Evolutionary conservation across 2,329 filamentous ascomycete genomes (phyloP), one percentile per base, ranked within the genome.

Genomic region (Diaporthe ilicicola): DNA sequence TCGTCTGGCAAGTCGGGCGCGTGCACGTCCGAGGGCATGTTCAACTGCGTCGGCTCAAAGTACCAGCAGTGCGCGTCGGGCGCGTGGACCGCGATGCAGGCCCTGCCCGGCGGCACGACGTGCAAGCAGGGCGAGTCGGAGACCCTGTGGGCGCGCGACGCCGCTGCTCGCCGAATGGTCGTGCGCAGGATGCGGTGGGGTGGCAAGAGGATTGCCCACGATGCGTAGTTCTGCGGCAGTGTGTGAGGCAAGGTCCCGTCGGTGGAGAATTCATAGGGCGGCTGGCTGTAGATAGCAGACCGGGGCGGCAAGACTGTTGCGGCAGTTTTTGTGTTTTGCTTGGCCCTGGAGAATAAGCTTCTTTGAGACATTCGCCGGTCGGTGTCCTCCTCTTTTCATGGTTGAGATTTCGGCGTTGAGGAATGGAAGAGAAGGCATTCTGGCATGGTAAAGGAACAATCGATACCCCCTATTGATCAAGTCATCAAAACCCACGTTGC

Each of bases 51-150:
- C 54, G 78, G 79, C 32, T 73, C 72, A 4, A 61, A 73, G 9
- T 82, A 77, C 73, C 79, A 82, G 71, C 79, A 80, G 69, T 82
- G 80, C 66, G 79, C 80, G 1, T 76, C 74, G 3, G 79, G 79
- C 0, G 48, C 69, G 4, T 82, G 80, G 80, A 76, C 77, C 1
- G 10, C 55, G 0, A 69, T 79, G 15, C 75, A 75, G 73, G 61
- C 73, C 27, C 77, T 81, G 74, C 74, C 79, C 0, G 72, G 77
- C 1, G 76, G 76, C 0, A 78, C 77, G 9, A 78, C 75, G 70
- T 81, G 80, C 67, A 32, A 70, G 9, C 72, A 73, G 24, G 80
- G 80, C 24, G 55, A 68, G 68, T 71, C 68, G 50, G 44, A 56
- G 34, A 32, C 15, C 4, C 64, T 73, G 10, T 73, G 71, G 71